Conservation (phyloP, 2,329 filamentous ascomycete genomes). For the Sclerotinia trifoliorum region DNA sequence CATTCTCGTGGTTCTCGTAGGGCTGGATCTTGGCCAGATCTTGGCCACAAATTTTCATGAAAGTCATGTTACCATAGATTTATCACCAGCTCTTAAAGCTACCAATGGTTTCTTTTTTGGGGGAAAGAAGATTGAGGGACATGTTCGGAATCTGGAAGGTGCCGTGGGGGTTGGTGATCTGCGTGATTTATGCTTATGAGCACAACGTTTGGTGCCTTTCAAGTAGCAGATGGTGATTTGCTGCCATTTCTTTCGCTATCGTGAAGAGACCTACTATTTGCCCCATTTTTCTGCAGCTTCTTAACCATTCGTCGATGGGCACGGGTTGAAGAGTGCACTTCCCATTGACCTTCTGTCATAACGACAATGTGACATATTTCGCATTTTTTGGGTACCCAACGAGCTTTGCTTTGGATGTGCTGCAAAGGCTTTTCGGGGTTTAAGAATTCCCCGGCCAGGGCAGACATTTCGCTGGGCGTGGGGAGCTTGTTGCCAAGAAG, state of each 20-base stretch:
- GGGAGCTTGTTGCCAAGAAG: constrained; percentile 50
- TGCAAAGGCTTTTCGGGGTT: constrained; percentile 50
- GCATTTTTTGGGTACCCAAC: constrained; percentile 59
- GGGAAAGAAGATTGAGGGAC: too few relatives aligned
- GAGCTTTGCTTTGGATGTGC: constrained; percentile 44
- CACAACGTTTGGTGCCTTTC: constrained; percentile 6
- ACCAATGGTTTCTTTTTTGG: neutral
- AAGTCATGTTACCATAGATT: neutral
- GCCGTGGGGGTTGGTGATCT: neutral
- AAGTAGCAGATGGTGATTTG: neutral
- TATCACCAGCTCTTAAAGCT: neutral
- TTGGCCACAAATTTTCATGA: neutral
- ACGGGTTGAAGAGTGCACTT: constrained; percentile 47
- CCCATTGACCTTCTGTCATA: constrained; percentile 55
- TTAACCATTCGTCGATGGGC: constrained; percentile 42
- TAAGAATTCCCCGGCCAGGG: constrained; percentile 55
- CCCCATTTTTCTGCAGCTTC: constrained; percentile 25
- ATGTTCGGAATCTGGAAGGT: neutral
- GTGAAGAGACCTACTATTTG: constrained; percentile 4
- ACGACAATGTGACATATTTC: constrained; percentile 67
- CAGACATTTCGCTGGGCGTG: constrained; percentile 55
- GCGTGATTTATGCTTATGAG: constrained; percentile 6
- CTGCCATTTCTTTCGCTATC: neutral
- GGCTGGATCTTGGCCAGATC: constrained; percentile 13
- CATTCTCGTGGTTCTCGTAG: constrained; percentile 6